A percentile compares a stretch with the other conserved stretches of the same genome.
These are phyloP conservation scores for Sanghuangporus sanghuang DNA, from an alignment of 1,284 basidiomycete genomes.

Conservation along the genomic window DNA sequence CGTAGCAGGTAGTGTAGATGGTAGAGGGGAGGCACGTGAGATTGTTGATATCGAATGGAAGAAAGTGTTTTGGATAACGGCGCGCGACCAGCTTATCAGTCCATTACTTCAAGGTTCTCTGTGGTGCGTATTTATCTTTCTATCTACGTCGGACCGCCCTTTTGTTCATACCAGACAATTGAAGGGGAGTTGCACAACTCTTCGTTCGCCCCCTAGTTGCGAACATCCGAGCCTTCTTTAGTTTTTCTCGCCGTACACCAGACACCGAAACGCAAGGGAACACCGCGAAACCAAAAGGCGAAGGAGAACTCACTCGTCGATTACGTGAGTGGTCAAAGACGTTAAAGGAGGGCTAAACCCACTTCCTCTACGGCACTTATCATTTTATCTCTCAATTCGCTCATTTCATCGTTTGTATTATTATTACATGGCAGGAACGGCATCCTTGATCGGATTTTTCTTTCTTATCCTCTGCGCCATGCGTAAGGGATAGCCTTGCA, in stretches of 20 bases:
- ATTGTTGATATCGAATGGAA: constrained; percentile 53
- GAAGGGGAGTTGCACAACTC: constrained; percentile 30
- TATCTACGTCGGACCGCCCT: not conserved
- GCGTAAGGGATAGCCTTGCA: no score
- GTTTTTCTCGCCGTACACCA: constrained; percentile 7
- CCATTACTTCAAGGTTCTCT: constrained; percentile 67
- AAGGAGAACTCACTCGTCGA: constrained; percentile 14
- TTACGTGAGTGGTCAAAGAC: constrained; percentile 17
- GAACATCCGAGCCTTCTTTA: constrained; percentile 21
- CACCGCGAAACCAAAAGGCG: not conserved
- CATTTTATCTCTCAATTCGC: no score
- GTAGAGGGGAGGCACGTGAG: constrained; percentile 24
- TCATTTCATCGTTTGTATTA: no score
- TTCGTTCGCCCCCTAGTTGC: constrained; percentile 30
- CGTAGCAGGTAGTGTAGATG: constrained; percentile 18
- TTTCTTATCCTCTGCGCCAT: no score
- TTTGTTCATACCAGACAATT: constrained; percentile 1
- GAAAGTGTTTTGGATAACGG: constrained; percentile 55
- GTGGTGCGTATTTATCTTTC: constrained; percentile 40
- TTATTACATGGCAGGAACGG: no score
- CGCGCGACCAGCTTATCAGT: constrained; percentile 62
- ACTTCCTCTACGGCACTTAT: not conserved
- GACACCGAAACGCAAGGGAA: not conserved
- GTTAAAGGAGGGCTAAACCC: constrained; percentile 8
- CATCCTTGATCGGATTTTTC: no score